Percentiles rank a stretch among this genome's conserved stretches.
These are phyloP conservation scores for Cicer pinnatifidum DNA, from an alignment of 306 rosid genomes.

Conservation along the genomic window DNA sequence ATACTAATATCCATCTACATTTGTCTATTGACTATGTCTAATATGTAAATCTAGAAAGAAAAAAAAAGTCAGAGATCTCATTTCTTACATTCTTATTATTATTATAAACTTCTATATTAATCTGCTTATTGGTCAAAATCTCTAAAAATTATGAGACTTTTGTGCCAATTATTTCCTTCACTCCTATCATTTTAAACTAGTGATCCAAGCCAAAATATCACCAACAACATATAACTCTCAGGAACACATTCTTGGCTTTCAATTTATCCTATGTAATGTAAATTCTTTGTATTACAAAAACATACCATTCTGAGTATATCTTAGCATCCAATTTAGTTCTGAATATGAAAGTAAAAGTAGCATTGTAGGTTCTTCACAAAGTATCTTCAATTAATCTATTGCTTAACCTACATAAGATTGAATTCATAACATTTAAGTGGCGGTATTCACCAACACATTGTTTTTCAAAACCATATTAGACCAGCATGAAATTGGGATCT, in stretches of 20 bases:
- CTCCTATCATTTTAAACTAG: not conserved
- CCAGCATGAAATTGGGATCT: not conserved
- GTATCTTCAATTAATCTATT: not conserved
- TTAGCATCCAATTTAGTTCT: not conserved
- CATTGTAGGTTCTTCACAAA: not conserved
- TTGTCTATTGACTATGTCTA: slow-evolving; percentile 4
- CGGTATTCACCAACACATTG: not conserved
- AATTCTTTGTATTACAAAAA: not conserved
- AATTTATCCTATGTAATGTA: not conserved
- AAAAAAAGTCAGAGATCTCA: not conserved
- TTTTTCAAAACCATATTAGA: not conserved
- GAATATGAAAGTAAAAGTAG: not conserved
- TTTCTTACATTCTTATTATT: too few species aligned
- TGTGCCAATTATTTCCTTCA: not conserved
- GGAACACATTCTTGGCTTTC: not conserved
- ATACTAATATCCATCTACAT: not conserved
- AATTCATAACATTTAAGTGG: not conserved
- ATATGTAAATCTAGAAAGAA: slow-evolving; percentile 1
- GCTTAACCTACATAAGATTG: not conserved
- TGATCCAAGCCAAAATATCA: not conserved
- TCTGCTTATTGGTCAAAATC: too few species aligned
- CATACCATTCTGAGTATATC: not conserved
- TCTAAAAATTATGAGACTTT: not conserved
- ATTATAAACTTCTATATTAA: too few species aligned
- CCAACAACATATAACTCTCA: not conserved